Conservation (phyloP, 306 rosid species). For the Gastrolobium villosum region DNA sequence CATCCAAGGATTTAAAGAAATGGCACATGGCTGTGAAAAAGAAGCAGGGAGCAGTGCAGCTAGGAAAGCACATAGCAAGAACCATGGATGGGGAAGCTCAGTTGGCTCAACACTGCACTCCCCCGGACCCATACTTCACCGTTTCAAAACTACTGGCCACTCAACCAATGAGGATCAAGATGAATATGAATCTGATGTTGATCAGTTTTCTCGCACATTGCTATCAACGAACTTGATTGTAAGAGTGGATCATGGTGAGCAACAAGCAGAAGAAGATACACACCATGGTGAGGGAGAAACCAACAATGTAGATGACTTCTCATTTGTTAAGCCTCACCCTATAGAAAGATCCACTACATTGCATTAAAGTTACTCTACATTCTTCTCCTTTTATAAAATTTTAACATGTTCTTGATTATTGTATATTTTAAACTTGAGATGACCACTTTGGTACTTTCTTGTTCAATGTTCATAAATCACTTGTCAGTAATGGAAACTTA, state of each 20-base stretch:
- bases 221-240: not conserved
- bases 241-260: conserved; percentile 54
- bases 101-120: conserved; percentile 52
- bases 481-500: not conserved
- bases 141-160: conserved; percentile 83
- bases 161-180: conserved; percentile 57
- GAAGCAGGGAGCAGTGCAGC: conserved; percentile 53
- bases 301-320: conserved; percentile 55
- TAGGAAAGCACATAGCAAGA: conserved; percentile 54
- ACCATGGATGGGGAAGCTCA: conserved; percentile 59
- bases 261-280: conserved; percentile 40
- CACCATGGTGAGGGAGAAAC: conserved; percentile 49
- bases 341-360: conserved; percentile 29
- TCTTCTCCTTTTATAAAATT: not conserved
- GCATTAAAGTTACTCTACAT: not conserved
- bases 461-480: not conserved
- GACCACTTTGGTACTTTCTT: not conserved
- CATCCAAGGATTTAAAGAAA: conserved; percentile 79
- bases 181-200: conserved; percentile 56
- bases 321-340: conserved; percentile 56
- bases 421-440: not conserved
- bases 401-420: not conserved
- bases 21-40: conserved; percentile 84
- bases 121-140: conserved; percentile 65
- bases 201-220: conserved; percentile 48